Conservation (phyloP, 1,139 yeast species). For the Yueomyces sp. region DNA sequence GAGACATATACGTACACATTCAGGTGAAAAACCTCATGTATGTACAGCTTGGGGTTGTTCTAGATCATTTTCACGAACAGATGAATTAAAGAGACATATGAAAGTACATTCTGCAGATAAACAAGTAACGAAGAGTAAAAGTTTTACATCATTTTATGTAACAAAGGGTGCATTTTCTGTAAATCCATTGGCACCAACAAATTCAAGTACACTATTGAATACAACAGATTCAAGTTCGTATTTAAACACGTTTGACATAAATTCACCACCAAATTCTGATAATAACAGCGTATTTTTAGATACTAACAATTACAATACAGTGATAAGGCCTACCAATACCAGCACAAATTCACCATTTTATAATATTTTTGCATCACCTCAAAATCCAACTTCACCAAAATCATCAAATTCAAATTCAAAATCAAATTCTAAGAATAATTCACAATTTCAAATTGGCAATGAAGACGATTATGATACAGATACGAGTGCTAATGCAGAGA, state of each 20-base stretch:
- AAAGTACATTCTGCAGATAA: neutral
- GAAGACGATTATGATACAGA: too few species aligned
- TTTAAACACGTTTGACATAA: too few species aligned
- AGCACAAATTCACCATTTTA: too few species aligned
- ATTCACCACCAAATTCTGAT: too few species aligned
- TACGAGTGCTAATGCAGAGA: too few species aligned
- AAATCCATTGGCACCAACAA: neutral
- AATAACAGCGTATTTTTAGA: too few species aligned
- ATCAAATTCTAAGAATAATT: too few species aligned
- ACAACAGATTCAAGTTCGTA: too few species aligned
- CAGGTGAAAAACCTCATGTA: neutral
- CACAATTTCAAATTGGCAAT: too few species aligned
- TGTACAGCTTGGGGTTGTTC: neutral
- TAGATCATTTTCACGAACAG: neutral
- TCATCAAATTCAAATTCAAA: too few species aligned
- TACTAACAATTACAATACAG: too few species aligned
- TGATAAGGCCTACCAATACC: too few species aligned
- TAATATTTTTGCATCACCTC: neutral
- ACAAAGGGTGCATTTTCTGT: neutral
- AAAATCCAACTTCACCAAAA: neutral
- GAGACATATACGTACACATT: neutral
- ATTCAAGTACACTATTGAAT: neutral
- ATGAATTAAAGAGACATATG: neutral
- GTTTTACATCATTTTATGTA: neutral
- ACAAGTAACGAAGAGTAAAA: neutral